phyloP scores from a whole-genome alignment of 768 basidiomycete species.

The Russula earlei region DNA sequence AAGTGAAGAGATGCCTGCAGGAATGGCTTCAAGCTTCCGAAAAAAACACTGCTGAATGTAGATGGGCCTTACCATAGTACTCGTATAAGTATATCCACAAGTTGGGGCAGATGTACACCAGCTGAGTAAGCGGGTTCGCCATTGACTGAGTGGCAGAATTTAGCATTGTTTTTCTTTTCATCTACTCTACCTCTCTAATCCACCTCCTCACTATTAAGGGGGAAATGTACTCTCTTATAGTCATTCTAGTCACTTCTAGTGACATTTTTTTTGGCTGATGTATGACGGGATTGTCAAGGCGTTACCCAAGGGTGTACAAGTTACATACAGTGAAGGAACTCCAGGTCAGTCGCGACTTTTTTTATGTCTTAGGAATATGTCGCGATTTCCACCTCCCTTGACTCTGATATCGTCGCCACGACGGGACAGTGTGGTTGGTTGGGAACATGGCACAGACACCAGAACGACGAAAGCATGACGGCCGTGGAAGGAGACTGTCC shows the following conservation, averaged over 20 bases:
- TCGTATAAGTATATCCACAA: too few species aligned
- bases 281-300: conserved; percentile 66
- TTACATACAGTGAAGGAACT: conserved; percentile 63
- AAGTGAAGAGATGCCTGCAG: conserved; percentile 75
- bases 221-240: too few species aligned
- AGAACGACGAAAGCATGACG: conserved; percentile 3
- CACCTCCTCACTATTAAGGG: too few species aligned
- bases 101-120: neutral
- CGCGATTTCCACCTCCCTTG: conserved; percentile 57
- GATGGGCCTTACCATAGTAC: conserved; percentile 4
- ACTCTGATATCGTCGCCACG: conserved; percentile 52
- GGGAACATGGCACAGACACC: conserved; percentile 19
- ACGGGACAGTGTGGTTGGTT: conserved; percentile 44
- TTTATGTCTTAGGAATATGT: conserved; percentile 7
- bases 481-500: conserved; percentile 22
- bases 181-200: too few species aligned
- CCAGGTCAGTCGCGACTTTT: conserved; percentile 35
- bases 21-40: neutral
- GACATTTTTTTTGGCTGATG: too few species aligned
- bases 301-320: conserved; percentile 40
- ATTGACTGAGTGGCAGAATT: too few species aligned
- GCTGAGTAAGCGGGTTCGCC: conserved; percentile 1
- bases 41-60: neutral
- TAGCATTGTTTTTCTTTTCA: too few species aligned
- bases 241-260: too few species aligned